Evolutionary conservation across 148 eudicot genomes (phyloP).

Genomic region (Selenicereus undatus): DNA sequence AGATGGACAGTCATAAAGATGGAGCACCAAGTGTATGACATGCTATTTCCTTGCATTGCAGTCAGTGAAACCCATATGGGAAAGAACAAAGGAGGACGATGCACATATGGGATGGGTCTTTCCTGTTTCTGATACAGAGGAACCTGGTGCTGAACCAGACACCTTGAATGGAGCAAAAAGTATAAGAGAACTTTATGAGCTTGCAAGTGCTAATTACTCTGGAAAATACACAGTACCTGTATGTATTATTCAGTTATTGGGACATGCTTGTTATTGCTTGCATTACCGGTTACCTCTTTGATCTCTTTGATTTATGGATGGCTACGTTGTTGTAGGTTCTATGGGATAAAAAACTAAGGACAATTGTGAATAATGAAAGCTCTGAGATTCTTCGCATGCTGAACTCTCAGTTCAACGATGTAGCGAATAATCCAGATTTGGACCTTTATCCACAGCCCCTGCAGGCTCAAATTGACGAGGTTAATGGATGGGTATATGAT

Average conservation of each 20-base stretch:
- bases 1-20: background rate
- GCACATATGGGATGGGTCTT: conserved; percentile 94
- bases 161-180: conserved; percentile 63
- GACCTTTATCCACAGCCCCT: conserved; percentile 77
- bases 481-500: conserved; percentile 63
- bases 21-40: background rate
- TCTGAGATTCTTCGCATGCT: conserved; percentile 87
- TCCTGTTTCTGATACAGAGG: conserved; percentile 62
- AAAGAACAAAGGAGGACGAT: conserved; percentile 70
- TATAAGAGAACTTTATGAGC: conserved; percentile 71
- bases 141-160: conserved; percentile 70
- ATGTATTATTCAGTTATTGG: conserved; percentile 22
- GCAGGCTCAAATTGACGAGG: conserved; percentile 64
- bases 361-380: conserved; percentile 91
- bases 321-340: conserved; percentile 47
- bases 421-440: conserved; percentile 54
- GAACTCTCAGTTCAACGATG: conserved; percentile 71
- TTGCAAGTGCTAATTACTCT: conserved; percentile 73
- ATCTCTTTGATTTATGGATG: conserved; percentile 6
- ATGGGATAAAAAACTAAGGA: conserved; percentile 79
- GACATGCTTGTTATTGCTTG: background rate
- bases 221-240: conserved; percentile 90
- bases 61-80: conserved; percentile 76
- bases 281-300: background rate
- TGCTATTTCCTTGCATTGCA: conserved; percentile 29